These are phyloP conservation scores for Prototheca stagnorum DNA, from an alignment of 163 green algal genomes.

Conservation along the genomic window DNA sequence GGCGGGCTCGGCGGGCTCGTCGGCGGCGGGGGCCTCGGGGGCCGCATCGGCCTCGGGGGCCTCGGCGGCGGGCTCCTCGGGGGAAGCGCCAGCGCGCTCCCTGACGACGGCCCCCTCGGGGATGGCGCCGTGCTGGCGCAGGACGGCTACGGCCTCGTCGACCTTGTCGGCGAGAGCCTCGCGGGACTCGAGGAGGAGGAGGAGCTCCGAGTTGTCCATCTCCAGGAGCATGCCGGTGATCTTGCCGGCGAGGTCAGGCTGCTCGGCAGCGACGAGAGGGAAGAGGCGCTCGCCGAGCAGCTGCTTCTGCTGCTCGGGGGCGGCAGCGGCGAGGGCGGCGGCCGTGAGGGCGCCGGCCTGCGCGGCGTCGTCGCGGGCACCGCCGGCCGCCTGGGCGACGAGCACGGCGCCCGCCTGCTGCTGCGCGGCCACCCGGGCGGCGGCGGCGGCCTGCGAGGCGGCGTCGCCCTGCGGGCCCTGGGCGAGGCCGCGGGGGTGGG, in stretches of 20 bases:
- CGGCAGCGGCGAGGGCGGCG: conserved; percentile 37
- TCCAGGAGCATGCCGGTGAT: conserved; percentile 98
- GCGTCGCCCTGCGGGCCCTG: too few relatives aligned
- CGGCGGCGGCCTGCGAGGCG: background rate
- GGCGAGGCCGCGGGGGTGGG: background rate
- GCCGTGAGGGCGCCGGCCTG: conserved; percentile 28
- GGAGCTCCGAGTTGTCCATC: conserved; percentile 70
- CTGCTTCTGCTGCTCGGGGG: conserved; percentile 75
- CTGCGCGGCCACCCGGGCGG: conserved; percentile 3
- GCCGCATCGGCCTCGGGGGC: too few relatives aligned
- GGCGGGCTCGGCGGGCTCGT: too few relatives aligned
- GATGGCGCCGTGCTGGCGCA: conserved; percentile 69
- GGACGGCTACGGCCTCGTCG: conserved; percentile 65
- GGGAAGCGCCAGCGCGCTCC: background rate
- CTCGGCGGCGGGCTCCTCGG: too few relatives aligned
- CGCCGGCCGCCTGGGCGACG: conserved; percentile 10
- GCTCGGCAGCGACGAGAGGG: conserved; percentile 57
- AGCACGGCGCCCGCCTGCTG: conserved; percentile 4
- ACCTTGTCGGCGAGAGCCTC: conserved; percentile 67
- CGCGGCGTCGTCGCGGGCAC: conserved; percentile 10
- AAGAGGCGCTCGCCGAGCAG: conserved; percentile 92
- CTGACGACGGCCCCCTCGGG: conserved; percentile 26
- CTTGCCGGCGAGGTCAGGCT: conserved; percentile 83
- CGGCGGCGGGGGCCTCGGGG: too few relatives aligned
- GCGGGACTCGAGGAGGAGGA: conserved; percentile 81